Conservation (phyloP, 192 early-diverging fungal genomes). For the Polychytrium aggregatum region DNA sequence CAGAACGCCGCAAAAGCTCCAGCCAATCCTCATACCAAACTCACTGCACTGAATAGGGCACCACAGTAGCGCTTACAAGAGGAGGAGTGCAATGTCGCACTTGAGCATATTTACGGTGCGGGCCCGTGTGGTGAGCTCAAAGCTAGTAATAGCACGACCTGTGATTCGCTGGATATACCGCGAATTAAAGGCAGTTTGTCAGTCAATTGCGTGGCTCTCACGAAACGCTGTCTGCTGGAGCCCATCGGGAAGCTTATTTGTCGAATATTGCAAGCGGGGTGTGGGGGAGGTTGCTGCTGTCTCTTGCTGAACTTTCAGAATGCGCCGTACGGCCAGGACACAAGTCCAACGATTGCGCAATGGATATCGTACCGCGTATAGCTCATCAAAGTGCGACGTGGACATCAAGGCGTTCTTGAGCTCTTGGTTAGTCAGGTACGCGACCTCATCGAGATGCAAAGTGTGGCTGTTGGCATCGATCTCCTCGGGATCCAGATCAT, state of each 20-base stretch:
- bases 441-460: constrained; percentile 2
- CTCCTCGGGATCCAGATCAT: constrained; percentile 1
- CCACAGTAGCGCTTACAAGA: constrained; percentile 51
- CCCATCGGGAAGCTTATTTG: too few relatives aligned
- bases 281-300: too few relatives aligned
- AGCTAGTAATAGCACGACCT: constrained; percentile 55
- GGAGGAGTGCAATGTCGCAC: constrained; percentile 63
- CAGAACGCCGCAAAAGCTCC: background rate
- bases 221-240: too few relatives aligned
- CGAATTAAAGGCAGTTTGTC: too few relatives aligned
- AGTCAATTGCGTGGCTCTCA: too few relatives aligned
- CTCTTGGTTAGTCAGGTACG: constrained; percentile 55
- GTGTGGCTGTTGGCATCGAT: constrained; percentile 2
- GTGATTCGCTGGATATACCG: constrained; percentile 57
- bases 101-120: constrained; percentile 53
- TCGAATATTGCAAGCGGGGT: too few relatives aligned
- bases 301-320: too few relatives aligned
- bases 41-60: background rate
- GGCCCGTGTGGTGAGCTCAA: constrained; percentile 48
- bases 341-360: background rate
- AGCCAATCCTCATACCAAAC: background rate
- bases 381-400: constrained; percentile 53
- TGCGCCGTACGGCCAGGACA: background rate
- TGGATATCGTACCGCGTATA: constrained; percentile 50
- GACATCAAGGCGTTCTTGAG: constrained; percentile 46